Evolutionary conservation across 306 rosid species (phyloP).

Genomic region (Amphicarpaea edgeworthii): DNA sequence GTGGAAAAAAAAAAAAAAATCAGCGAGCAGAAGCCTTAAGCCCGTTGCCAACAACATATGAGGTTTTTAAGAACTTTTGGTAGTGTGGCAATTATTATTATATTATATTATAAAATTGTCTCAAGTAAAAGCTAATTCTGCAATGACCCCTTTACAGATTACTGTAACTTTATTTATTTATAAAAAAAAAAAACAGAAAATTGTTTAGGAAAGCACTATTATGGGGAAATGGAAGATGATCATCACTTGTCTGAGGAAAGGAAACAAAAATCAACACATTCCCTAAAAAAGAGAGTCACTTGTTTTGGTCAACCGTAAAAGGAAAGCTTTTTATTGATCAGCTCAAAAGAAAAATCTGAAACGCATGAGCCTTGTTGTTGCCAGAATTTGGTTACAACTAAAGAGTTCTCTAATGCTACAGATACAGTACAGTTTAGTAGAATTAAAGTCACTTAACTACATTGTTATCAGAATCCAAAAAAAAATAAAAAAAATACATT

Average conservation of each 20-base stretch:
- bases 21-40: no score
- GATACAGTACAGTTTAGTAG: no score
- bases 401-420: neutral
- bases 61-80: neutral
- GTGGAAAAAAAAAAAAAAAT: no score
- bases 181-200: neutral
- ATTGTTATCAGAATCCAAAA: no score
- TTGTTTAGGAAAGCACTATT: neutral
- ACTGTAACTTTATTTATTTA: neutral
- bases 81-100: no score
- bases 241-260: neutral
- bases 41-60: no score
- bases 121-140: neutral
- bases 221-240: neutral
- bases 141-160: neutral
- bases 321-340: neutral
- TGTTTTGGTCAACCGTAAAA: conserved; percentile 14
- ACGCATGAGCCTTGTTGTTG: neutral
- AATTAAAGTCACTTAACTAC: no score
- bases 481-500: no score
- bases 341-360: conserved; percentile 2
- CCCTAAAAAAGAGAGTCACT: neutral
- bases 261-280: neutral
- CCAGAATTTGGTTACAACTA: neutral
- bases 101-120: no score